Evolutionary conservation across 108 stramenopile genomes (phyloP).

Genomic region (Epipyxis sp.): DNA sequence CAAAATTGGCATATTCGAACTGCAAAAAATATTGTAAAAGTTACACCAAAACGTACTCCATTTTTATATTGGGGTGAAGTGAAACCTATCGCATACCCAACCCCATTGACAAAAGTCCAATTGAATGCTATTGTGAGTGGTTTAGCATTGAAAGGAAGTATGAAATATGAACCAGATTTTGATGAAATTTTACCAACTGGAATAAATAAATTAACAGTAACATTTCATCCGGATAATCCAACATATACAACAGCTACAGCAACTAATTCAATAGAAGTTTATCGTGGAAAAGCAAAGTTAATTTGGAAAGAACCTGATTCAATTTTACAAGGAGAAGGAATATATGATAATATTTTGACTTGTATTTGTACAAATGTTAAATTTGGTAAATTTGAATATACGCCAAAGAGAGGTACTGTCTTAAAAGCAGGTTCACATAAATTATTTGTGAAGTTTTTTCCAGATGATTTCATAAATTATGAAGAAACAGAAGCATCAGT

Average conservation of each 20-base stretch:
- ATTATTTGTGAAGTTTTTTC: too few relatives aligned
- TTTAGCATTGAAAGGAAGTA: neutral
- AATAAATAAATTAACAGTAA: neutral
- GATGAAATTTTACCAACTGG: neutral
- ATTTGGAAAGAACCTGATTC: neutral
- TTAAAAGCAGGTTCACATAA: too few relatives aligned
- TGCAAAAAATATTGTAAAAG: neutral
- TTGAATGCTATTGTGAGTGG: neutral
- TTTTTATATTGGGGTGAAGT: neutral
- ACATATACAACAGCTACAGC: neutral
- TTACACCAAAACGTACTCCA: neutral
- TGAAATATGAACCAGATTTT: neutral
- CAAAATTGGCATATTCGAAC: too few relatives aligned
- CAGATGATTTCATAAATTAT: too few relatives aligned
- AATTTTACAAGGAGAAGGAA: neutral
- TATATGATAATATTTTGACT: neutral
- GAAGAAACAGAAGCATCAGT: too few relatives aligned
- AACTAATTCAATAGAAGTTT: neutral
- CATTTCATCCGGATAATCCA: neutral
- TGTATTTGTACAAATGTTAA: too few relatives aligned
- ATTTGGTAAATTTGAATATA: too few relatives aligned
- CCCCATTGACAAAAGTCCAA: neutral
- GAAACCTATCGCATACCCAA: neutral
- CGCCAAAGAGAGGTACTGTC: too few relatives aligned
- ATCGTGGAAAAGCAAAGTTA: neutral